These are phyloP conservation scores for Candida sanyaensis DNA, from an alignment of 1,139 yeast genomes.

Conservation along the genomic window DNA sequence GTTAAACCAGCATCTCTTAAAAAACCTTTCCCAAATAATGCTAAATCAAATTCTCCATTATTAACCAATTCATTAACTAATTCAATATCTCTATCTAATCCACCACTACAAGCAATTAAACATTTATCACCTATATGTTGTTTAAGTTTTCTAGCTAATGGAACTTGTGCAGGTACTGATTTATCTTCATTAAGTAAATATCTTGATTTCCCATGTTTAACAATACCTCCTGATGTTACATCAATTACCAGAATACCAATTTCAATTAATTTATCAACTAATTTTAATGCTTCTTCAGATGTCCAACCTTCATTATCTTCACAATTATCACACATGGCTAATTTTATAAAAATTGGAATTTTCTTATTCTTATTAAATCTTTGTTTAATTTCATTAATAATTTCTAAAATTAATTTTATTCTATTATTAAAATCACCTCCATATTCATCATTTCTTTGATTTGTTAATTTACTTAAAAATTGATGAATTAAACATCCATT, in stretches of 20 bases:
- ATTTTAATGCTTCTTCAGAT: conserved; percentile 42
- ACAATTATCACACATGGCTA: conserved; percentile 41
- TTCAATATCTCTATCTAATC: conserved; percentile 28
- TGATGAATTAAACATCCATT: conserved; percentile 48
- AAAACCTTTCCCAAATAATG: conserved; percentile 46
- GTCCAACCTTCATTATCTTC: conserved; percentile 43
- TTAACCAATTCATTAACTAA: conserved; percentile 40
- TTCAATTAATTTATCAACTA: conserved; percentile 38
- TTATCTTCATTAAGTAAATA: conserved; percentile 10
- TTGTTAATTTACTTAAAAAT: conserved; percentile 36
- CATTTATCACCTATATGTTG: conserved; percentile 39
- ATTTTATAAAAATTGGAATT: conserved; percentile 44
- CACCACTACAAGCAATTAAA: conserved; percentile 49
- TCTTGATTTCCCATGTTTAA: conserved; percentile 19
- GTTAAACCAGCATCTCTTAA: conserved; percentile 49
- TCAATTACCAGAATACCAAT: conserved; percentile 52
- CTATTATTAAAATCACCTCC: conserved; percentile 66
- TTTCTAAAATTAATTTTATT: conserved; percentile 56
- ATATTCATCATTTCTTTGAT: conserved; percentile 49
- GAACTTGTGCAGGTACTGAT: conserved; percentile 25
- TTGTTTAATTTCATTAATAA: conserved; percentile 48
- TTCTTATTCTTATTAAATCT: conserved; percentile 21
- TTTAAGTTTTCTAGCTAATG: conserved; percentile 43
- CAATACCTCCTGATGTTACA: conserved; percentile 55
- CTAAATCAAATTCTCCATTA: conserved; percentile 45